Evolutionary conservation across 2,329 filamentous ascomycete genomes (phyloP), one percentile per base, ranked within the genome.

Genomic region (Xylaria sp.): DNA sequence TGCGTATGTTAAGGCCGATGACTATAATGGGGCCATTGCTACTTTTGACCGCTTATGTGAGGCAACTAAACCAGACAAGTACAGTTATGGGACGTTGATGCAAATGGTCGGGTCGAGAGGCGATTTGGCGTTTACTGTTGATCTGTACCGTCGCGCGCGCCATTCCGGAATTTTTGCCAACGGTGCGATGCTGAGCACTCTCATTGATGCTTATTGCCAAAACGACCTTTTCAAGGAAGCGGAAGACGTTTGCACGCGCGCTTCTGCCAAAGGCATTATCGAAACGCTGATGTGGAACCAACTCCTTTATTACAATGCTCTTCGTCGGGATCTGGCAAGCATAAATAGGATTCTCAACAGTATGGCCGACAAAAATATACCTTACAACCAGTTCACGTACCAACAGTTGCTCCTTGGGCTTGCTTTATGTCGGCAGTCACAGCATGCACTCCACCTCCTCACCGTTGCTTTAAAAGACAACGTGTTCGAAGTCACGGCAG

Each of bases 221-320:
- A 86, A 89, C 65, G 85, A 85, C 25, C 78, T 82, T 44, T 79
- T 85, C 49, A 72, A 78, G 11, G 82, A 87, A 71, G 90, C 90
- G 3, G 85, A 89, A 76, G 80, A 80, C 44, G 81, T 92, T 55
- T 87, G 89, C 36, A 75, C 85, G 55, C 85, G 86, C 50, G 84
- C 88, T 36, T 81, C 89, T 25, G 78, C 79, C 13, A 81, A 83
- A 67, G 80, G 82, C 0, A 76, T 82, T 20, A 84, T 87, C 1
- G 81, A 84, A 1, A 89, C 89, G 1, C 81, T 84, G 36, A 87
- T 93, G 74, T 97, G 92, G 92, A 97, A 97, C 75, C 84, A 88
- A 60, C 80, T 97, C 36, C 81, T 97, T 4, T 84, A 86, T 63
- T 87, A 90, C 67, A 86, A 93, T 76, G 92, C 92, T 6, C 81